A percentile compares a stretch with the other conserved stretches of the same genome.
These are phyloP conservation scores for Pyronema omphalodes DNA, from an alignment of 495 filamentous ascomycete species.

Conservation along the genomic window DNA sequence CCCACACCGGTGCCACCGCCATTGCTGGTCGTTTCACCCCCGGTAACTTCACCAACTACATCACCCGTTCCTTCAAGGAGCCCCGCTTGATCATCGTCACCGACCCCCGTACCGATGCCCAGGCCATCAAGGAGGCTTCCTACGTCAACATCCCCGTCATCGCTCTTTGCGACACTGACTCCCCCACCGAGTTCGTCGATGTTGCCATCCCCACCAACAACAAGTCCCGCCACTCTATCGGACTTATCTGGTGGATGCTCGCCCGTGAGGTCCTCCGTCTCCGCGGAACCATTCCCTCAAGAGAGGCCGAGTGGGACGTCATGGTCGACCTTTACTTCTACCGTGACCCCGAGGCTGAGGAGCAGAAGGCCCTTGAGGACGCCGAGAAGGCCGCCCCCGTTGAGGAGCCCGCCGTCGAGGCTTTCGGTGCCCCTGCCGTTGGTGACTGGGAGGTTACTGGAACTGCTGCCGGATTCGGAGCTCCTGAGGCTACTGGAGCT, in stretches of 20 bases:
- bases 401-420: constrained; percentile 71
- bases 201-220: constrained; percentile 99
- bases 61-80: constrained; percentile 99
- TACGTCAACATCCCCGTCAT: constrained; percentile 99
- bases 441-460: constrained; percentile 54
- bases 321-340: constrained; percentile 99
- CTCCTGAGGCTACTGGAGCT: constrained; percentile 36
- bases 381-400: constrained; percentile 40
- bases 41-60: constrained; percentile 99
- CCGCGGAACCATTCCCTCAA: constrained; percentile 80
- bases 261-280: constrained; percentile 98
- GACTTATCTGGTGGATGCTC: constrained; percentile 98
- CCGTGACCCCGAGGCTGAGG: constrained; percentile 88
- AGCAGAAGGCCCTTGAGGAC: constrained; percentile 39
- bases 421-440: constrained; percentile 41
- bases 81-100: constrained; percentile 98
- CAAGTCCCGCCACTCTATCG: constrained; percentile 98
- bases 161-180: constrained; percentile 96
- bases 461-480: constrained; percentile 40
- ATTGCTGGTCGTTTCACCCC: constrained; percentile 99
- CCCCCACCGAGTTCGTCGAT: constrained; percentile 97
- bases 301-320: constrained; percentile 91
- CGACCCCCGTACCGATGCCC: constrained; percentile 96
- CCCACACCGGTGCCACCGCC: constrained; percentile 90
- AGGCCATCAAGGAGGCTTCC: constrained; percentile 98